Conservation (phyloP, 108 stramenopile species). For the Conticribra weissflogii region DNA sequence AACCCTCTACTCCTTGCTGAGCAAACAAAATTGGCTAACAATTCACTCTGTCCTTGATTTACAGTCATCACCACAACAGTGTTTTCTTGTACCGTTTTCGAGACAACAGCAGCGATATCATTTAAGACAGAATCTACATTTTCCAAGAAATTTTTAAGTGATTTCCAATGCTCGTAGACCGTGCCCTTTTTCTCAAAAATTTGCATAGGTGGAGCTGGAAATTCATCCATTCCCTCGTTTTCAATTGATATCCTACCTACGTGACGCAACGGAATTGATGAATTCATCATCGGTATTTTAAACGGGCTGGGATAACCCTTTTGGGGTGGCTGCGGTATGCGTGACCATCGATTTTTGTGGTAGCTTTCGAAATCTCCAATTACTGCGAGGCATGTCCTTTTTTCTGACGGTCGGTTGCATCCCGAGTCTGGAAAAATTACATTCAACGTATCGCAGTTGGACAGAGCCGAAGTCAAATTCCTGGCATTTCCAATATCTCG, state of each 20-base stretch:
- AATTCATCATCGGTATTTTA: not conserved
- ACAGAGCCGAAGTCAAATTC: conserved; percentile 20
- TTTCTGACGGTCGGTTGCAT: not conserved
- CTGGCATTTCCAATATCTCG: conserved; percentile 6
- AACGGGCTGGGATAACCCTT: conserved; percentile 1
- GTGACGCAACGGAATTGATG: conserved; percentile 31
- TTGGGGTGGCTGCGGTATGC: conserved; percentile 8
- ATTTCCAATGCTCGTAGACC: conserved; percentile 33
- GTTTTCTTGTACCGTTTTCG: conserved; percentile 33
- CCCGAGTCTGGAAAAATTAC: conserved; percentile 25
- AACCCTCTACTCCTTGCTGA: conserved; percentile 55
- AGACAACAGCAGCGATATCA: conserved; percentile 13
- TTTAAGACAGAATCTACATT: conserved; percentile 38
- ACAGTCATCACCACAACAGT: conserved; percentile 82
- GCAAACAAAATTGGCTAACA: conserved; percentile 82
- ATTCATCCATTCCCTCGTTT: conserved; percentile 24
- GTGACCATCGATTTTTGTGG: conserved; percentile 36
- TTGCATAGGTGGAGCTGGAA: conserved; percentile 21
- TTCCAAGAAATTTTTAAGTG: conserved; percentile 37
- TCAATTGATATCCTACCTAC: conserved; percentile 14
- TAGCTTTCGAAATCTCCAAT: conserved; percentile 37
- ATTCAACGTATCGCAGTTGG: conserved; percentile 49
- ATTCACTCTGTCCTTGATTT: conserved; percentile 76
- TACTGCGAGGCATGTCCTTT: conserved; percentile 19
- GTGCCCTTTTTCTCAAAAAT: not conserved